phyloP scores from a whole-genome alignment of 768 basidiomycete species.

The Hydnum rufescens region DNA sequence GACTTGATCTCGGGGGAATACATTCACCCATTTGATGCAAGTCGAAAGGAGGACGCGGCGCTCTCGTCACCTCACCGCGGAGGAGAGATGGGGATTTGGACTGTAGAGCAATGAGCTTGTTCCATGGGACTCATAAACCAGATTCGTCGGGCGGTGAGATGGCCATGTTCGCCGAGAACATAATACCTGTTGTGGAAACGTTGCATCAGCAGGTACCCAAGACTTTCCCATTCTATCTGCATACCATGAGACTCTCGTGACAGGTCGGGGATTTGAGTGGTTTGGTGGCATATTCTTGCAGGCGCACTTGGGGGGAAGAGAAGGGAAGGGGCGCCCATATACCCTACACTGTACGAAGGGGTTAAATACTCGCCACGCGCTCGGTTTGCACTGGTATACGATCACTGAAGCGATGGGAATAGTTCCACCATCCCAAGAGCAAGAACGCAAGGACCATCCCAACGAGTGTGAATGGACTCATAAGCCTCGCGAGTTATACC shows the following conservation, averaged over 20 bases:
- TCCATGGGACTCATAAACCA: constrained; percentile 87
- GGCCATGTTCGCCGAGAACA: constrained; percentile 94
- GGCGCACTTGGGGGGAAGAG: too few relatives aligned
- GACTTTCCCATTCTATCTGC: constrained; percentile 10
- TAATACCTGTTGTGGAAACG: constrained; percentile 52
- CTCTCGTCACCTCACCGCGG: constrained; percentile 85
- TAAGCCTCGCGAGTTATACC: too few relatives aligned
- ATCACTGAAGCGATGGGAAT: too few relatives aligned
- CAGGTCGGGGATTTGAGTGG: constrained; percentile 68
- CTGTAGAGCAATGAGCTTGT: constrained; percentile 78
- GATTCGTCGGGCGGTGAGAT: constrained; percentile 85
- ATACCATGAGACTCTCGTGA: constrained; percentile 87
- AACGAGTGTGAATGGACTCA: too few relatives aligned
- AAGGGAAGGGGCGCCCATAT: too few relatives aligned
- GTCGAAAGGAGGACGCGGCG: constrained; percentile 85
- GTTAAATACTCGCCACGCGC: too few relatives aligned
- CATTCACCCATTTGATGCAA: constrained; percentile 99
- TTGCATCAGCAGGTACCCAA: not conserved
- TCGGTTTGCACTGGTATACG: too few relatives aligned
- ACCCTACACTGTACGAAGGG: too few relatives aligned
- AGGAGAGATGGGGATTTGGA: constrained; percentile 89
- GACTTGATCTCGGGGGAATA: constrained; percentile 98
- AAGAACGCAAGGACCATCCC: too few relatives aligned
- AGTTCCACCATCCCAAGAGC: too few relatives aligned
- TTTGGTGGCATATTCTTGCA: constrained; percentile 88